These are phyloP conservation scores for Ophiostoma piceae DNA, from an alignment of 2,329 filamentous ascomycete species.

Conservation along the genomic window DNA sequence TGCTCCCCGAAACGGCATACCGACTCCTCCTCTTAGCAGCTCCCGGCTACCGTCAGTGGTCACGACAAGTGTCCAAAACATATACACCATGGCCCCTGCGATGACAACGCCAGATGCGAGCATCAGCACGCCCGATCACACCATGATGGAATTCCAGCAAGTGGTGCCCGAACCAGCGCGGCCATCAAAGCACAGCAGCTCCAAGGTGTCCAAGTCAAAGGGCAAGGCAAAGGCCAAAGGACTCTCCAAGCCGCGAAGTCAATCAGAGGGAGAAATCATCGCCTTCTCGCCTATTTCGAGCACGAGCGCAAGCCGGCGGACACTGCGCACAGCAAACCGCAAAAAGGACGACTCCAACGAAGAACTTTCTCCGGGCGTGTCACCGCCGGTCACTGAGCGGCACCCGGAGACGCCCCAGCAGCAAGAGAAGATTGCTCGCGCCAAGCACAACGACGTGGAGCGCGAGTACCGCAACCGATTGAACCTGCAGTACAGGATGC, in stretches of 20 bases:
- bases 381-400: background rate
- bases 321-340: conserved; percentile 26
- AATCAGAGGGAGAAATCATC: conserved; percentile 12
- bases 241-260: background rate
- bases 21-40: conserved; percentile 6
- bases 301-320: conserved; percentile 20
- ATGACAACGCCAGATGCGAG: conserved; percentile 2
- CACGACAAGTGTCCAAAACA: background rate
- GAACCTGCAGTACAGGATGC: conserved; percentile 43
- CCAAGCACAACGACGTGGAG: conserved; percentile 44
- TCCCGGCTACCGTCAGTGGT: background rate
- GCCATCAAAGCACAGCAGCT: background rate
- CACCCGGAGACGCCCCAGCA: background rate
- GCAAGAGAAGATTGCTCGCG: background rate
- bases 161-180: background rate
- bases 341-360: conserved; percentile 22
- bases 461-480: conserved; percentile 46
- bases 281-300: conserved; percentile 14
- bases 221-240: conserved; percentile 10
- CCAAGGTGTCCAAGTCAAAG: conserved; percentile 12
- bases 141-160: background rate
- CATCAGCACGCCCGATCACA: background rate
- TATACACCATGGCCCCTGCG: background rate
- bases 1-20: conserved; percentile 4
- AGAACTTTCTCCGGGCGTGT: background rate